Conservation (phyloP, 177 flowering plant species). For the Vitis hybrid region DNA sequence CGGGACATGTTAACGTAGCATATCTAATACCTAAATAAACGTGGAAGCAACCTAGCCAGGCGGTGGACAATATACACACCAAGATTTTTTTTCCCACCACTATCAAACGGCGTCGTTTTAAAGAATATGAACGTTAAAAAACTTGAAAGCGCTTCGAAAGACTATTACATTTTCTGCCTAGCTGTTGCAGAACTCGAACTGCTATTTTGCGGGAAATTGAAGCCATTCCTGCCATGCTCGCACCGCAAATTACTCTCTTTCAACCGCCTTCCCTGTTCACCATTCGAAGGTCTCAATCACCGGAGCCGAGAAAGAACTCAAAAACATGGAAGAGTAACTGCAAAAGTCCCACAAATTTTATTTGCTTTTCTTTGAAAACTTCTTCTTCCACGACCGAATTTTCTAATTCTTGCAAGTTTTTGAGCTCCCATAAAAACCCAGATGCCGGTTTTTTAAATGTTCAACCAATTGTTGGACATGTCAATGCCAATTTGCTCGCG, state of each 20-base stretch:
- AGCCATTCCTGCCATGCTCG: constrained; percentile 14
- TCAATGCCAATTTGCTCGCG: constrained; percentile 28
- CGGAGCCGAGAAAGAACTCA: background rate
- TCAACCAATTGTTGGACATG: constrained; percentile 7
- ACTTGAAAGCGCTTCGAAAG: too few species aligned
- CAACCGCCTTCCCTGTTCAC: constrained; percentile 4
- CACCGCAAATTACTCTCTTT: constrained; percentile 1
- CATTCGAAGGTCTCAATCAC: constrained; percentile 1
- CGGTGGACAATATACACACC: too few species aligned
- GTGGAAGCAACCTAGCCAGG: too few species aligned
- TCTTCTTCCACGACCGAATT: constrained; percentile 10
- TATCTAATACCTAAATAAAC: too few species aligned
- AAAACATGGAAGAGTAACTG: background rate
- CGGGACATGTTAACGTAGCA: too few species aligned
- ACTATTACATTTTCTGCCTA: too few species aligned
- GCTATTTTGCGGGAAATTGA: constrained; percentile 10
- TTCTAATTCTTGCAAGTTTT: background rate
- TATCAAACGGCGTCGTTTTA: too few species aligned
- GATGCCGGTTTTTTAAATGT: constrained; percentile 17
- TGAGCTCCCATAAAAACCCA: constrained; percentile 15
- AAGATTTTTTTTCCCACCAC: too few species aligned
- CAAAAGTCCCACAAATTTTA: background rate
- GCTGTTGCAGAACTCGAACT: background rate
- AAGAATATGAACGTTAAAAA: background rate
- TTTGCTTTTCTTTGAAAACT: constrained; percentile 3